Base-by-base conservation (phyloP, 208 protist species). In the Leishmania tropica region DNA sequence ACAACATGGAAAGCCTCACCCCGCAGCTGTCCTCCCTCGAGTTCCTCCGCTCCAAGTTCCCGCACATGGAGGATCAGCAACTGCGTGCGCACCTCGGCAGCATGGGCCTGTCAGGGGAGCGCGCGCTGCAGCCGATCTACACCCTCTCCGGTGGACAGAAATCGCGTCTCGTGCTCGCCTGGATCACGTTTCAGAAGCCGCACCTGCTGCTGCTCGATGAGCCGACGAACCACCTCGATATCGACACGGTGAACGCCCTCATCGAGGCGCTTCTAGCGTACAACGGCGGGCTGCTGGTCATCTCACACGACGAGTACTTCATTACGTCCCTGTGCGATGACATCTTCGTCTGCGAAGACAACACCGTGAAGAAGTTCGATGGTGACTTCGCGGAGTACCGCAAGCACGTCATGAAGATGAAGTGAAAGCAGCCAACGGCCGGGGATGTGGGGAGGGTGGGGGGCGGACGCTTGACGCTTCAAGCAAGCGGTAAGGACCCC, bases 131-230 rank as follows among this genome's bases (percentile, higher is more conserved):
- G 88, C 94, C 95, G 28, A 96, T 98, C 84, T 97, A 98, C 87
- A 98, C 95, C 15, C 94, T 98, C 75, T 98, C 95, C 75, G 98
- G 98, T 58, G 98, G 99, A 35, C 97, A 99, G 89, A 98, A 99
- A 84, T 96, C 96, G 56, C 93, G 99, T 40, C 88, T 99, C 19
- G 93, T 94, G 53, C 91, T 99, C n/a, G 94, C 99, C 13, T 93
- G 90, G 85, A 97, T 99, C 68, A 98, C 97, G 2, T 98, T 97
- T 71, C 89, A 86, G 42, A 92, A 93, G 40, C 98, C 99, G 28
- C 95, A 99, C 84, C 82, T 99, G 64, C 89, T 99, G 54, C 73
- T 99, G 37, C 90, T 99, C 42, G 98, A 99, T 92, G 98, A 99
- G 93, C 97, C 97, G 35, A 99, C 97, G 2, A 99, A 99, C 87